Percentiles rank a stretch among this genome's conserved stretches.
Conservation (phyloP, 352 stramenopile genomes). For the Pilasporangium apinafurcum region DNA sequence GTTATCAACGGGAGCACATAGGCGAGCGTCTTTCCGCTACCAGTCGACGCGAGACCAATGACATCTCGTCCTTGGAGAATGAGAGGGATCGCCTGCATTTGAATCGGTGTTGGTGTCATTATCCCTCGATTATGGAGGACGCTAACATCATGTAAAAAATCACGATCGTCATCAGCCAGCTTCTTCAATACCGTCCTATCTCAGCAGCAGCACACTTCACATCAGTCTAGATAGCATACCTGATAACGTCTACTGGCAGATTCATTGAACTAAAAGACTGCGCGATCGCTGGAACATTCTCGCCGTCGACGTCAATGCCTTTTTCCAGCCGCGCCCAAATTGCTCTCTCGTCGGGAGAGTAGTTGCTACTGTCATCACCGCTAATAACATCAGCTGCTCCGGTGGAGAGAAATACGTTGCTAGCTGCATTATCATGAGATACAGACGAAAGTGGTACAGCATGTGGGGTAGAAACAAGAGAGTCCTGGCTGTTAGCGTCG, state of each 20-base stretch:
- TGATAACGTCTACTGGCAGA: constrained; percentile 15
- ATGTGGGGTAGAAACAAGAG: not conserved
- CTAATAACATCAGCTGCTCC: not conserved
- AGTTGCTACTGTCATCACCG: no score
- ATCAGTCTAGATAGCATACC: constrained; percentile 3
- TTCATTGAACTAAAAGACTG: constrained; percentile 26
- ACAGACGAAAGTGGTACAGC: not conserved
- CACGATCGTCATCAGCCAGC: no score
- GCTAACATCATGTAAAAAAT: constrained; percentile 1
- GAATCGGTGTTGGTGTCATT: constrained; percentile 92
- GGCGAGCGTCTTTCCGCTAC: constrained; percentile 94
- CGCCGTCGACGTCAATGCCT: constrained; percentile 28
- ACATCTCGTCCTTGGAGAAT: constrained; percentile 87
- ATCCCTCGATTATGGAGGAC: constrained; percentile 32
- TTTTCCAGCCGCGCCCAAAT: constrained; percentile 47
- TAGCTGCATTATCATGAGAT: not conserved
- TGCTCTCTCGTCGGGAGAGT: constrained; percentile 26
- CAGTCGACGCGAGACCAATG: constrained; percentile 91
- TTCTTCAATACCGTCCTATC: no score
- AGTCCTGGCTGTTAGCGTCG: no score
- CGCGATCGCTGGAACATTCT: constrained; percentile 16
- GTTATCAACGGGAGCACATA: constrained; percentile 91
- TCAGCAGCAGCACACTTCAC: not conserved
- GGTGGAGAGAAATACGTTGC: not conserved
- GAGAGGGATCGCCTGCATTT: constrained; percentile 93